Conservation (phyloP, 495 filamentous ascomycete genomes). For the Mycothermus thermophilus region DNA sequence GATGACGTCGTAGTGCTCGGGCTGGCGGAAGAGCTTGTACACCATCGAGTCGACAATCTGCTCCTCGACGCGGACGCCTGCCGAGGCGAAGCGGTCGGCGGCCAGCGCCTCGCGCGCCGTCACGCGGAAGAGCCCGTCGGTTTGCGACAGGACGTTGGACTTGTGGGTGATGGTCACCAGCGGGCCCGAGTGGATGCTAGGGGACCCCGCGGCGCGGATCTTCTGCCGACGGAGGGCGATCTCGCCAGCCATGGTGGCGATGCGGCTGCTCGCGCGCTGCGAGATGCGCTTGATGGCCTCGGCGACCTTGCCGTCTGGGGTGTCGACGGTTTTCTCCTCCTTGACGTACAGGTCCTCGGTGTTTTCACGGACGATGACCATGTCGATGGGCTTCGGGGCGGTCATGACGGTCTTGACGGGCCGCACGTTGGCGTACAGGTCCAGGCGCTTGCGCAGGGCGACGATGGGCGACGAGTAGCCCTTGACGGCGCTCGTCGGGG, state of each 20-base stretch:
- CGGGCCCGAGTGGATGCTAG: slow-evolving; percentile 49
- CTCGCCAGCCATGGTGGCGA: slow-evolving; percentile 85
- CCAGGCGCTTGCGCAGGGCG: slow-evolving; percentile 84
- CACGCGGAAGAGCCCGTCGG: slow-evolving; percentile 87
- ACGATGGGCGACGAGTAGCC: slow-evolving; percentile 98
- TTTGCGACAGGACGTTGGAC: slow-evolving; percentile 91
- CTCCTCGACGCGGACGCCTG: slow-evolving; percentile 62
- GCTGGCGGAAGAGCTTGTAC: slow-evolving; percentile 97
- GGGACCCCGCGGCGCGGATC: slow-evolving; percentile 40
- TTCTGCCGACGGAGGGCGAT: slow-evolving; percentile 79
- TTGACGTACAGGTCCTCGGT: slow-evolving; percentile 99
- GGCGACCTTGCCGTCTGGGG: slow-evolving; percentile 67
- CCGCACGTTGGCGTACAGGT: slow-evolving; percentile 94
- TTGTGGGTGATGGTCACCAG: slow-evolving; percentile 97
- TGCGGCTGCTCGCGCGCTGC: slow-evolving; percentile 64
- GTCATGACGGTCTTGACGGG: slow-evolving; percentile 74
- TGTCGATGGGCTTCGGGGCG: slow-evolving; percentile 59
- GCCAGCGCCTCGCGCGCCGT: slow-evolving; percentile 60
- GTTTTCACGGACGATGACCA: slow-evolving; percentile 97
- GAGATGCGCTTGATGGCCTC: slow-evolving; percentile 97
- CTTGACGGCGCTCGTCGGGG: slow-evolving; percentile 72
- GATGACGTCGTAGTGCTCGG: slow-evolving; percentile 88
- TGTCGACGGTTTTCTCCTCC: slow-evolving; percentile 72
- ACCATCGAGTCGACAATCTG: slow-evolving; percentile 99
- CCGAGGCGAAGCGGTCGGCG: slow-evolving; percentile 38